phyloP scores from a whole-genome alignment of 2,329 filamentous ascomycete genomes.

The Diplodia mutila region DNA sequence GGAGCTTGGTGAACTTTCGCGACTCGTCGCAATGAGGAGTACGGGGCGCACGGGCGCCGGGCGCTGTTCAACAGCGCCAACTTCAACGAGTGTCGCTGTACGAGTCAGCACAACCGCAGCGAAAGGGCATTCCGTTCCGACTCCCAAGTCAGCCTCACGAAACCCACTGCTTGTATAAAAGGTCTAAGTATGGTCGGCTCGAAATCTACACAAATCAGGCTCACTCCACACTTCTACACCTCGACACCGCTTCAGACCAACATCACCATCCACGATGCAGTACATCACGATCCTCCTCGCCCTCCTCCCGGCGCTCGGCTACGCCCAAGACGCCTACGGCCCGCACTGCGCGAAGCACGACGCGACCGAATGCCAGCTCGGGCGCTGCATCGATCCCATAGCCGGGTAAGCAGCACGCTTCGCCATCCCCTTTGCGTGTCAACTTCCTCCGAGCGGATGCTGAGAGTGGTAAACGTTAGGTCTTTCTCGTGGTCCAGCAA shows the following conservation, averaged over 20 bases:
- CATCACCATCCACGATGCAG: neutral
- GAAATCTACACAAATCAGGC: neutral
- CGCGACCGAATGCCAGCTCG: neutral
- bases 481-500: neutral
- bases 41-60: too few species aligned
- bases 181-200: neutral
- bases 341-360: neutral
- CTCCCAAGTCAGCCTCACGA: neutral
- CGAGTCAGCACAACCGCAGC: neutral
- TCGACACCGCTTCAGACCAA: neutral
- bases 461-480: neutral
- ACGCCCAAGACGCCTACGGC: neutral
- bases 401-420: neutral
- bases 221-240: neutral
- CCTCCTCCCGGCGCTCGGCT: neutral
- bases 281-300: neutral
- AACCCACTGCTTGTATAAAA: neutral
- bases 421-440: neutral
- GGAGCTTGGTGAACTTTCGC: neutral
- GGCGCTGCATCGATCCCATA: neutral
- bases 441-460: neutral
- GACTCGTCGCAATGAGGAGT: neutral
- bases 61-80: neutral
- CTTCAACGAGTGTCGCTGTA: neutral
- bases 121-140: neutral